Conservation (phyloP, 306 rosid genomes). For the Corylus heterophylla region DNA sequence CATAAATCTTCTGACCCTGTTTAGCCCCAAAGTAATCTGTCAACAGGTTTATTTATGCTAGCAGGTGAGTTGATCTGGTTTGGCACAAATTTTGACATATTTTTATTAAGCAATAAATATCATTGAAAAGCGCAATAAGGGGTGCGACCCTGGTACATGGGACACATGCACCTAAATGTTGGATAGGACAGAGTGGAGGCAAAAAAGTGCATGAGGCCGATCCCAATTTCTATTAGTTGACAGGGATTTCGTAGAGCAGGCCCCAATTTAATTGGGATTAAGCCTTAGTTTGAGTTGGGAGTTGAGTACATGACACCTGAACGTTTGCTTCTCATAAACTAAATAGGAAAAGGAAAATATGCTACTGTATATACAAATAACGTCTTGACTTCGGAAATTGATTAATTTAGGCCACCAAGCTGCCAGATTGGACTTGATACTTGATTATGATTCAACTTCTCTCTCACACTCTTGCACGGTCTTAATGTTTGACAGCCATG, state of each 20-base stretch:
- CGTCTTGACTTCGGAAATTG: constrained; percentile 7
- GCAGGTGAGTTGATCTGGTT: background rate
- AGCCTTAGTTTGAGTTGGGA: background rate
- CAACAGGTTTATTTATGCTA: background rate
- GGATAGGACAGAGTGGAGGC: background rate
- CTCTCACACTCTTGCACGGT: constrained; percentile 2
- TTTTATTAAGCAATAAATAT: background rate
- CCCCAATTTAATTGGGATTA: background rate
- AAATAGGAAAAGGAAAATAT: background rate
- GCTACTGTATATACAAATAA: background rate
- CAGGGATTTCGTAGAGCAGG: background rate
- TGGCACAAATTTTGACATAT: background rate
- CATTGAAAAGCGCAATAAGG: background rate
- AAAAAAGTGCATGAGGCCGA: background rate
- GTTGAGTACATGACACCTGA: background rate
- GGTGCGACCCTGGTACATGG: background rate
- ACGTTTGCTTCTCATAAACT: background rate
- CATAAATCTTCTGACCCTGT: background rate
- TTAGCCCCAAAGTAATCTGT: background rate
- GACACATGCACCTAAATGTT: background rate
- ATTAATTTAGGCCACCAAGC: constrained; percentile 20
- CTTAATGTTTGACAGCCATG: constrained; percentile 16
- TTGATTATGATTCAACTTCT: constrained; percentile 15
- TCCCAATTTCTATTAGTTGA: background rate
- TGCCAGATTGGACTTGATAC: background rate